Percentiles rank a stretch among this genome's conserved stretches.
Conservation (phyloP, 2,329 filamentous ascomycete genomes). For the Pseudogymnoascus sp. region DNA sequence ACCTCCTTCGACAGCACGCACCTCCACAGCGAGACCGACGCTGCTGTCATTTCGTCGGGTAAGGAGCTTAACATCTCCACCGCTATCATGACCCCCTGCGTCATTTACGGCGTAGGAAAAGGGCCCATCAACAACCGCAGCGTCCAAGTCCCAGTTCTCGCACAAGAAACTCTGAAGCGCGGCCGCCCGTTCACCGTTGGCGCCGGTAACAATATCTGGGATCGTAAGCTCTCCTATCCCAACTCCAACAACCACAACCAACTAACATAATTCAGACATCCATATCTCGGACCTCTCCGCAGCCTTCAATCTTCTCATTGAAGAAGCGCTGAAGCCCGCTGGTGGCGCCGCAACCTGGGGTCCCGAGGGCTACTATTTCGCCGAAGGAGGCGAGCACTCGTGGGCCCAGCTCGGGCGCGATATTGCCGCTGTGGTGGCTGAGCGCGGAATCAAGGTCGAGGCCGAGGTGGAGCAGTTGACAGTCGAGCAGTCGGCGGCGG, state of each 20-base stretch:
- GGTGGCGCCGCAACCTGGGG: constrained; percentile 40
- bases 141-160: constrained; percentile 40
- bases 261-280: constrained; percentile 34
- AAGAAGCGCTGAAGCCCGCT: constrained; percentile 37
- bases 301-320: constrained; percentile 42
- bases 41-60: constrained; percentile 37
- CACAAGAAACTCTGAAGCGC: constrained; percentile 35
- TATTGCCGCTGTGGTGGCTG: constrained; percentile 39
- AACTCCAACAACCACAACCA: neutral
- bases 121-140: constrained; percentile 44
- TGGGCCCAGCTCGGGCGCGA: constrained; percentile 42
- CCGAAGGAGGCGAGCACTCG: constrained; percentile 41
- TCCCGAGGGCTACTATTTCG: constrained; percentile 46
- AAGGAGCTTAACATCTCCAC: constrained; percentile 35
- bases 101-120: constrained; percentile 45
- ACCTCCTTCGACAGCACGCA: constrained; percentile 36
- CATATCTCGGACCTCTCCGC: constrained; percentile 46
- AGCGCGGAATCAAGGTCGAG: constrained; percentile 36
- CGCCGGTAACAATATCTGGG: constrained; percentile 37
- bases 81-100: constrained; percentile 48
- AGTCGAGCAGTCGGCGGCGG: constrained; percentile 11
- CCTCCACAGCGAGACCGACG: constrained; percentile 46
- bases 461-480: constrained; percentile 16
- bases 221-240: neutral
- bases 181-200: constrained; percentile 42